Conservation (phyloP, 768 basidiomycete species). For the Dacryopinax spathularia region DNA sequence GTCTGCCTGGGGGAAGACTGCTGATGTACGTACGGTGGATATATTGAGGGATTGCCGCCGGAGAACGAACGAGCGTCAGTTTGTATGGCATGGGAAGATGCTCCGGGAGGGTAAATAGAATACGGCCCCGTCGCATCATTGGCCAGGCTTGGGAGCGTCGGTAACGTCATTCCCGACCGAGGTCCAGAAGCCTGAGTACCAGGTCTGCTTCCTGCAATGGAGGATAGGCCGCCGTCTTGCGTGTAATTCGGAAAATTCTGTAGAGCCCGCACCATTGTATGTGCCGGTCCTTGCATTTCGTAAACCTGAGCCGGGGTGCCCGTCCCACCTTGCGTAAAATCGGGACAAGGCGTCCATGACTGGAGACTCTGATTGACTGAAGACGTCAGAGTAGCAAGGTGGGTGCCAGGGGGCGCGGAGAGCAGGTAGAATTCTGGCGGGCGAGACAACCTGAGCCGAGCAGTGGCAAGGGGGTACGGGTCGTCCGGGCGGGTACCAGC, state of each 20-base stretch:
- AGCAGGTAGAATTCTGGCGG: neutral
- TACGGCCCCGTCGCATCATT: neutral
- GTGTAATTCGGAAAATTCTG: neutral
- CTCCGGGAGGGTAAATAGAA: neutral
- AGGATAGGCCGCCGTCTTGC: neutral
- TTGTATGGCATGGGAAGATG: neutral
- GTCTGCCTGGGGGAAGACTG: neutral
- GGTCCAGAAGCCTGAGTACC: neutral
- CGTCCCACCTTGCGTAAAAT: neutral
- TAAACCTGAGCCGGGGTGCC: neutral
- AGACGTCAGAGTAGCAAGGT: neutral
- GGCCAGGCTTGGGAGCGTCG: neutral
- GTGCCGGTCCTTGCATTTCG: conserved; percentile 1
- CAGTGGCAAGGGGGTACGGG: neutral
- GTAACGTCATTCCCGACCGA: neutral
- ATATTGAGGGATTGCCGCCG: neutral
- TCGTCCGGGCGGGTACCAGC: neutral
- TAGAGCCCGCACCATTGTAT: neutral
- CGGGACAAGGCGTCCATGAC: neutral
- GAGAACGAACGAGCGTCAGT: neutral
- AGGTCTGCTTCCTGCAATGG: neutral
- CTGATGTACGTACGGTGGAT: neutral
- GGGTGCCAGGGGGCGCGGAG: neutral
- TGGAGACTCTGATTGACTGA: neutral
- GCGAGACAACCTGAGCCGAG: neutral